phyloP scores from a whole-genome alignment of 306 rosid species.

The Vigna nakashimae region DNA sequence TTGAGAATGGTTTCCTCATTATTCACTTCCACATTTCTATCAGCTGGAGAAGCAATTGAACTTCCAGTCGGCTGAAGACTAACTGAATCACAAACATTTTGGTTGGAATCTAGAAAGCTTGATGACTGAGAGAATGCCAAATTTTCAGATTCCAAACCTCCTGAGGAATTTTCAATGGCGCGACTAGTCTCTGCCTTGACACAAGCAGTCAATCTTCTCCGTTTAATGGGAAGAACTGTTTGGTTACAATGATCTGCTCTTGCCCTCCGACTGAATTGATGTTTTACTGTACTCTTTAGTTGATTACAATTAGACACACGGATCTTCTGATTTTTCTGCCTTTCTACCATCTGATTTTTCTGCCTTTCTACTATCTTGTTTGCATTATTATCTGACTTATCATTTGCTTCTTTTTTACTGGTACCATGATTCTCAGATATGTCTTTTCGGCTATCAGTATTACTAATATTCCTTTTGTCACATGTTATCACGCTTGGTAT shows the following conservation, averaged over 20 bases:
- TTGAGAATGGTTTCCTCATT: conserved; percentile 27
- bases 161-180: conserved; percentile 45
- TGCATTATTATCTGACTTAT: conserved; percentile 41
- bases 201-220: conserved; percentile 69
- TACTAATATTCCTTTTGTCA: conserved; percentile 44
- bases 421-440: conserved; percentile 31
- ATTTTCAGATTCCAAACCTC: conserved; percentile 48
- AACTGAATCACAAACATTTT: conserved; percentile 41
- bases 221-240: conserved; percentile 57
- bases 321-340: conserved; percentile 43
- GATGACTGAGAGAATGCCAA: conserved; percentile 31
- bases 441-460: conserved; percentile 36
- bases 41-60: conserved; percentile 40
- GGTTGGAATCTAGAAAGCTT: conserved; percentile 45
- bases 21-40: conserved; percentile 44
- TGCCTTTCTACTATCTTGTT: conserved; percentile 40
- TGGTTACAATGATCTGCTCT: conserved; percentile 56
- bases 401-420: conserved; percentile 41
- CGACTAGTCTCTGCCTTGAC: conserved; percentile 55
- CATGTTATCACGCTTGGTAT: conserved; percentile 36
- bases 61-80: conserved; percentile 43
- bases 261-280: conserved; percentile 57
- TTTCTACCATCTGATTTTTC: conserved; percentile 45
- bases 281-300: conserved; percentile 50
- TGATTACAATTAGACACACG: conserved; percentile 50